Conservation (phyloP, 2,329 filamentous ascomycete genomes). For the Decorospora gaudefroyi region DNA sequence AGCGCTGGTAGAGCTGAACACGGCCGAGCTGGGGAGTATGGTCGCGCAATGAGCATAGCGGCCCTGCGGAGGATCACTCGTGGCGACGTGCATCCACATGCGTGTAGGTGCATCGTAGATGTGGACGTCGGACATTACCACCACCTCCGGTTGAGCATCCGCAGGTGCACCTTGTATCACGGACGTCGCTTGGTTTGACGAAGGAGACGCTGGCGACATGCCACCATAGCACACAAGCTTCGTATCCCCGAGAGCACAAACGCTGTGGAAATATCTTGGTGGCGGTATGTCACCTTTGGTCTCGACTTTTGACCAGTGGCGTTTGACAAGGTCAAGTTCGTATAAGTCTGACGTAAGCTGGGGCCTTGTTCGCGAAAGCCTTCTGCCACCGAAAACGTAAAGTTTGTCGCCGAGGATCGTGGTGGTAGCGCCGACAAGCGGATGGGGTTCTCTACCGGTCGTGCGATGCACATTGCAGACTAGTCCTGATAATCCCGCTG, state of each 20-base stretch:
- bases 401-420: conserved; percentile 94
- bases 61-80: conserved; percentile 83
- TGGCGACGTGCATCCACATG: conserved; percentile 82
- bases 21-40: conserved; percentile 83
- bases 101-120: conserved; percentile 85
- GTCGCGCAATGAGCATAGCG: conserved; percentile 96
- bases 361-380: conserved; percentile 81
- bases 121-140: conserved; percentile 97
- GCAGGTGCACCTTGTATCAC: conserved; percentile 47
- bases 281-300: conserved; percentile 83
- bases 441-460: conserved; percentile 86
- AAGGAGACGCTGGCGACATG: conserved; percentile 78
- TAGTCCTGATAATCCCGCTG: conserved; percentile 67
- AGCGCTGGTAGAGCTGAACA: conserved; percentile 82
- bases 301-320: conserved; percentile 92
- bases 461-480: conserved; percentile 77
- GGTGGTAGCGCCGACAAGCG: conserved; percentile 91
- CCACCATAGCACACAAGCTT: conserved; percentile 98
- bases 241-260: conserved; percentile 89
- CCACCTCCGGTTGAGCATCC: conserved; percentile 80
- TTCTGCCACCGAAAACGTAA: conserved; percentile 92
- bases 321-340: conserved; percentile 85
- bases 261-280: conserved; percentile 94
- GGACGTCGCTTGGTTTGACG: conserved; percentile 44
- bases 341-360: conserved; percentile 89